These are phyloP conservation scores for Bipolaris zeicola DNA, from an alignment of 2,329 filamentous ascomycete genomes.

Conservation along the genomic window DNA sequence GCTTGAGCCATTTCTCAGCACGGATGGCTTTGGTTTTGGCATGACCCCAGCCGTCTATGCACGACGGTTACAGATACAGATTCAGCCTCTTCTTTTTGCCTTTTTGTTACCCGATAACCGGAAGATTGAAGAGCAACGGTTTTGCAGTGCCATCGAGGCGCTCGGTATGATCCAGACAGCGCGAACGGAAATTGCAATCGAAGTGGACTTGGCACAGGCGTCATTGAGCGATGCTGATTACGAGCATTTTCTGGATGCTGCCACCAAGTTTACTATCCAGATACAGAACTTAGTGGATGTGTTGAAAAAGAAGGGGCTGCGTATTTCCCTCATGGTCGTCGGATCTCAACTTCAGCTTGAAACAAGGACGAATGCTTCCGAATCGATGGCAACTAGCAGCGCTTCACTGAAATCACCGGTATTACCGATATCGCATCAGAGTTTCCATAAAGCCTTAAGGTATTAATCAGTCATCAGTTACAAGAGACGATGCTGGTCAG, in stretches of 20 bases:
- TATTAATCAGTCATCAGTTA: too few relatives aligned
- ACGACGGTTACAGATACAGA: conserved; percentile 19
- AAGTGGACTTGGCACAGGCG: conserved; percentile 12
- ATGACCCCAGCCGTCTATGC: conserved; percentile 18
- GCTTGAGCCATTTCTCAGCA: conserved; percentile 18
- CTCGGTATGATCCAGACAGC: conserved; percentile 10
- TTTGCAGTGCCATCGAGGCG: conserved; percentile 6
- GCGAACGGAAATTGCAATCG: conserved; percentile 12
- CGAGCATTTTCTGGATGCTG: conserved; percentile 4
- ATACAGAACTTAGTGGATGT: conserved; percentile 1
- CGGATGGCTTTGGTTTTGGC: conserved; percentile 16
- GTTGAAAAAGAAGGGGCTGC: conserved; percentile 5
- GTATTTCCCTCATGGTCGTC: not conserved
- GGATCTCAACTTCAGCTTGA: not conserved
- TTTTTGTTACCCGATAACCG: conserved; percentile 11
- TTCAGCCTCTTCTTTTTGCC: conserved; percentile 17
- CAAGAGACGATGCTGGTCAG: too few relatives aligned
- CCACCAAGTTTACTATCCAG: conserved; percentile 1
- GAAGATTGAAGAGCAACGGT: conserved; percentile 10
- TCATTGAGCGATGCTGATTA: conserved; percentile 7
- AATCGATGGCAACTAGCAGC: not conserved
- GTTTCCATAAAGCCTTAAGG: not conserved
- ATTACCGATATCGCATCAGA: not conserved
- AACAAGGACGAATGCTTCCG: not conserved
- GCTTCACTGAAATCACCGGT: not conserved